Percentiles rank a stretch among this genome's conserved stretches.
Evolutionary conservation across 1,139 yeast species (phyloP).

Genomic region (Lodderomyces parapsilosis): DNA sequence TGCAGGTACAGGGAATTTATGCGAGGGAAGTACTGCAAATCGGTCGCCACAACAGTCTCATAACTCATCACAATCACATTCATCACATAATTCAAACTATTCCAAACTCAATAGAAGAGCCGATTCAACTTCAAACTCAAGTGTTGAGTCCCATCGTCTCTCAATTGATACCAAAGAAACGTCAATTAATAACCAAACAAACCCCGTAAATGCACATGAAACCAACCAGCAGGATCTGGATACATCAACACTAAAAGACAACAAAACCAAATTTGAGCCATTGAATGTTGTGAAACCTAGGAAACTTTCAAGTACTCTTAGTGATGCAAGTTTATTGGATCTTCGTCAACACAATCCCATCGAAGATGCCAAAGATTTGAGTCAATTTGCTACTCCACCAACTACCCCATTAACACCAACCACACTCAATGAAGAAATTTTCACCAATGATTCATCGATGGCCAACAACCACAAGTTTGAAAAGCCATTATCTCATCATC

Average conservation of each 20-base stretch:
- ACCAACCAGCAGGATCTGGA: neutral
- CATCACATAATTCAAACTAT: conserved; percentile 1
- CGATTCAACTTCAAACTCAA: conserved; percentile 2
- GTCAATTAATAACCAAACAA: neutral
- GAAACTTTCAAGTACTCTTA: neutral
- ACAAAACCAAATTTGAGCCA: neutral
- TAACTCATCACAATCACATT: neutral
- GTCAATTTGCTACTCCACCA: neutral
- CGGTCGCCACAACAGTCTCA: neutral
- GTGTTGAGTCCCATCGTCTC: neutral
- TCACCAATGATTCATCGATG: neutral
- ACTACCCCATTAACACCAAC: neutral
- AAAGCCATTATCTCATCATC: neutral
- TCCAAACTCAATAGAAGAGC: neutral
- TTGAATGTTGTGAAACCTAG: neutral
- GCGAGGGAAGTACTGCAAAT: neutral
- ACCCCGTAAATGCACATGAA: neutral
- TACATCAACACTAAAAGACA: neutral
- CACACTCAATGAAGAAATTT: neutral
- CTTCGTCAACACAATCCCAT: neutral
- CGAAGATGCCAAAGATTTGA: neutral
- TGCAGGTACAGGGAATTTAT: neutral
- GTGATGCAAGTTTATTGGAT: neutral
- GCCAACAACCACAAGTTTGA: neutral
- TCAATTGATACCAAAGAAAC: neutral